These are phyloP conservation scores for Termitomyces sp. DNA, from an alignment of 768 basidiomycete species.

Conservation along the genomic window DNA sequence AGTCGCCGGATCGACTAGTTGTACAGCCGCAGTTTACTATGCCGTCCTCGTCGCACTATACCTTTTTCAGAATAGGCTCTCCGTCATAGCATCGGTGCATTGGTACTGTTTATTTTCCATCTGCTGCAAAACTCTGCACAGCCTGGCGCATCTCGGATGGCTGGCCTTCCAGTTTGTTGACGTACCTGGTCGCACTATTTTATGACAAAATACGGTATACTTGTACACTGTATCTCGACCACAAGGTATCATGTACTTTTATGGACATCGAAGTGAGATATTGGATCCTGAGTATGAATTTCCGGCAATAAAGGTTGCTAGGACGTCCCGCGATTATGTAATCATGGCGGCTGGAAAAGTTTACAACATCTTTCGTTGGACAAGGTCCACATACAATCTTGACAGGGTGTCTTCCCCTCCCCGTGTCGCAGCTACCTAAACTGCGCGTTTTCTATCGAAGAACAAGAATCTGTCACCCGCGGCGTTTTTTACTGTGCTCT, in stretches of 20 bases:
- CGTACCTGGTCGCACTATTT: background rate
- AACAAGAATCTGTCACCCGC: background rate
- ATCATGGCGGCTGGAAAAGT: too few relatives aligned
- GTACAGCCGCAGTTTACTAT: background rate
- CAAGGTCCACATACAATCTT: background rate
- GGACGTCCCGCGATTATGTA: too few relatives aligned
- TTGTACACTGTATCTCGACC: background rate
- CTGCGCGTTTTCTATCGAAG: conserved; percentile 4
- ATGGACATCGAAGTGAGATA: background rate
- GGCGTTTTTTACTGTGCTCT: background rate
- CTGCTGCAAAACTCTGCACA: too few relatives aligned
- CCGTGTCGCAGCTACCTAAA: background rate
- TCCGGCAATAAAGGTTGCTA: background rate
- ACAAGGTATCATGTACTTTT: background rate
- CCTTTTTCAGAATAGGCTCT: background rate
- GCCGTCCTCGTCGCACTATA: background rate
- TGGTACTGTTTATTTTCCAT: background rate
- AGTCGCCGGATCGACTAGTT: background rate
- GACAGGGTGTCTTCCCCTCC: background rate
- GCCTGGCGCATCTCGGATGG: background rate
- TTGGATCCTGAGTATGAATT: background rate
- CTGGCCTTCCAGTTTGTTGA: background rate
- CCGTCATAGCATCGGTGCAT: background rate
- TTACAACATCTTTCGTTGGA: conserved; percentile 6
- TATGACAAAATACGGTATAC: too few relatives aligned